phyloP scores from a whole-genome alignment of 768 basidiomycete species.

The Candolleomyces efflorescens region DNA sequence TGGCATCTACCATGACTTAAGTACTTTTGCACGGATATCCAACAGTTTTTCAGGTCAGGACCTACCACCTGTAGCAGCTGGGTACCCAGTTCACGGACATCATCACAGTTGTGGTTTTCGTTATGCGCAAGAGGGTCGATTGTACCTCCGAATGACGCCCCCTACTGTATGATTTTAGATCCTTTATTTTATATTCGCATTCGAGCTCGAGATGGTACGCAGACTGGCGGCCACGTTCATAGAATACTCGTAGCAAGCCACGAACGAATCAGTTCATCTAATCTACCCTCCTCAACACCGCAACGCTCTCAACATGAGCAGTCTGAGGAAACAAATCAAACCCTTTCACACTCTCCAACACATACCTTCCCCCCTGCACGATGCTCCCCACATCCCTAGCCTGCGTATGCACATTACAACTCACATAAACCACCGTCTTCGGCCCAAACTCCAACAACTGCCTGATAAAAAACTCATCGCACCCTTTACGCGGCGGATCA shows the following conservation, averaged over 20 bases:
- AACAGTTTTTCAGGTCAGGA: too few relatives aligned
- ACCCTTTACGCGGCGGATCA: constrained; percentile 95
- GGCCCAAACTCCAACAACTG: constrained; percentile 74
- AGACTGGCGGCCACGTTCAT: background rate
- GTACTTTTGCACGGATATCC: too few relatives aligned
- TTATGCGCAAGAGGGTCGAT: too few relatives aligned
- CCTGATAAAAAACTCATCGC: constrained; percentile 71
- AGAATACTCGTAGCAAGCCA: background rate
- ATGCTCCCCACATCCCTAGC: constrained; percentile 81
- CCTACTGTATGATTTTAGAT: too few relatives aligned
- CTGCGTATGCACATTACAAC: constrained; percentile 94
- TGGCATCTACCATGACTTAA: too few relatives aligned
- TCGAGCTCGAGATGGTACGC: too few relatives aligned
- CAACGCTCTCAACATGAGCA: constrained; percentile 86
- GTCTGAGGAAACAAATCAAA: constrained; percentile 98
- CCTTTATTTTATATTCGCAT: too few relatives aligned
- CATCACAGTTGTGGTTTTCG: too few relatives aligned
- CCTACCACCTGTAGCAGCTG: too few relatives aligned
- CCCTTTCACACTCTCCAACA: constrained; percentile 78
- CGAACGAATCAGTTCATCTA: background rate
- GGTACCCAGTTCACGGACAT: too few relatives aligned
- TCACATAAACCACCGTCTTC: constrained; percentile 79
- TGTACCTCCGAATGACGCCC: too few relatives aligned
- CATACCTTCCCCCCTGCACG: constrained; percentile 54
- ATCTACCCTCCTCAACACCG: constrained; percentile 30